Percentiles rank a stretch among this genome's conserved stretches.
Evolutionary conservation across 2,329 filamentous ascomycete species (phyloP).

Genomic region (Cadophora sp.): DNA sequence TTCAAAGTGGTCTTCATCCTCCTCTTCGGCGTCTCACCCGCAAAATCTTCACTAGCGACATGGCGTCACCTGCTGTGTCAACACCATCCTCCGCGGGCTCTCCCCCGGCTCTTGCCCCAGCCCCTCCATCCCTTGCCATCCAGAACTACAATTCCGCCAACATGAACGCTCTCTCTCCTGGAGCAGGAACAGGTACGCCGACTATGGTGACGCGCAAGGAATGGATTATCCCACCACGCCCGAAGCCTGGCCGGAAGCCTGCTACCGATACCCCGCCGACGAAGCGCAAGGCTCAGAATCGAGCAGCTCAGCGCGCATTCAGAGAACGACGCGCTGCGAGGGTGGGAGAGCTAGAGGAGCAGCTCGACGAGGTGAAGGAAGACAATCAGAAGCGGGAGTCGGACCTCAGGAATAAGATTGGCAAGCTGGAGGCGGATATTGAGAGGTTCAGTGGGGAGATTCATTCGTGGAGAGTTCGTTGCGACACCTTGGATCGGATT

Average conservation of each 20-base stretch:
- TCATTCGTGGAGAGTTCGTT: slow-evolving; percentile 45
- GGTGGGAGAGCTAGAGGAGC: slow-evolving; percentile 77
- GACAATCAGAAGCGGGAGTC: slow-evolving; percentile 62
- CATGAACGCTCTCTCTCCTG: slow-evolving; percentile 36
- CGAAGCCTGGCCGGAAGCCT: slow-evolving; percentile 92
- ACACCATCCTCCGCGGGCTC: slow-evolving; percentile 49
- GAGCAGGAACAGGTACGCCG: slow-evolving; percentile 46
- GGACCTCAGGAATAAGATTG: slow-evolving; percentile 61
- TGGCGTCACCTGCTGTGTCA: slow-evolving; percentile 49
- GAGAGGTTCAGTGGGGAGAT: slow-evolving; percentile 61
- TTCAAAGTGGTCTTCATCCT: neutral
- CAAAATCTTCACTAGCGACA: slow-evolving; percentile 31
- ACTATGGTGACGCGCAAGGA: slow-evolving; percentile 76
- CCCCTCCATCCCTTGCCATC: slow-evolving; percentile 47
- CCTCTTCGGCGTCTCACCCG: neutral
- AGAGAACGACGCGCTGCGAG: slow-evolving; percentile 85
- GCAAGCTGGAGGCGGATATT: slow-evolving; percentile 67
- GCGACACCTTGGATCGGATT: slow-evolving; percentile 45
- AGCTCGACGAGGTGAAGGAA: slow-evolving; percentile 66
- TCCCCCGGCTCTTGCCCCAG: slow-evolving; percentile 45
- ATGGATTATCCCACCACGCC: slow-evolving; percentile 84
- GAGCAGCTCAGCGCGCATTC: slow-evolving; percentile 89
- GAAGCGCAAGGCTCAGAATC: slow-evolving; percentile 93
- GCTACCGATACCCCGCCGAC: slow-evolving; percentile 91
- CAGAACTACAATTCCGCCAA: slow-evolving; percentile 36